Base-by-base conservation (phyloP, 2,329 filamentous ascomycete species). In the Apiospora marii region DNA sequence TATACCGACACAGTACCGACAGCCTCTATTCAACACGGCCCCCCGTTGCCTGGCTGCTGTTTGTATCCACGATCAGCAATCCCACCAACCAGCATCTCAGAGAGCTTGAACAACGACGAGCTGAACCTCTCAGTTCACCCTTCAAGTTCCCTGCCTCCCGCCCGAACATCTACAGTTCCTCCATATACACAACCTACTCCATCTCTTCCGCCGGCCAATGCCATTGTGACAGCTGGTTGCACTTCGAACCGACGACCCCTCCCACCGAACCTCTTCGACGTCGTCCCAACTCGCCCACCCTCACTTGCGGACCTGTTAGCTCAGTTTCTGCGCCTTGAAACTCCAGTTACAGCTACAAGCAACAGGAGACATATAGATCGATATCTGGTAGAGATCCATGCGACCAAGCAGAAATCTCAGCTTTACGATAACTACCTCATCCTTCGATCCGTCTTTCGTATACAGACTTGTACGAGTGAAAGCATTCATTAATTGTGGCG, bases 401-500 rank as follows among this genome's bases (percentile, higher is more conserved):
- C 58, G 22, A 64, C 58, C 58, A 64, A 64, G 58, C 58, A 64
- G 19, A 19, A 64, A 41, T 64, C 58, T 64, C 34, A 64, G 58
- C 19, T 41, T 41, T 37, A 64, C 58, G 58, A n/a, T 22, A 64
- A 41, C 30, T 41, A 41, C 58, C 53, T 37, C 30, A 64, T 64
- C 34, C 58, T 64, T n/a, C 58, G 58, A 64, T 41, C 58, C 58
- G 58, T 64, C 34, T 64, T 64, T 64, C 58, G 58, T 64, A 64
- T 64, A 51, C 49, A 64, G 58, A 64, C 58, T 41, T 41, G 34
- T 12, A 24, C 72, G 67, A 74, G 67, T 64, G 73, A 74, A 74
- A 77, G 71, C 75, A 77, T 79, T 77, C 76, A 72, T 80, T 77
- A 77, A 75, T 77, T 68, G 76, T 78, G 79, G 73, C 74, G 70